Conservation (phyloP, 352 stramenopile species). For the Poterioochromonas sp. region DNA sequence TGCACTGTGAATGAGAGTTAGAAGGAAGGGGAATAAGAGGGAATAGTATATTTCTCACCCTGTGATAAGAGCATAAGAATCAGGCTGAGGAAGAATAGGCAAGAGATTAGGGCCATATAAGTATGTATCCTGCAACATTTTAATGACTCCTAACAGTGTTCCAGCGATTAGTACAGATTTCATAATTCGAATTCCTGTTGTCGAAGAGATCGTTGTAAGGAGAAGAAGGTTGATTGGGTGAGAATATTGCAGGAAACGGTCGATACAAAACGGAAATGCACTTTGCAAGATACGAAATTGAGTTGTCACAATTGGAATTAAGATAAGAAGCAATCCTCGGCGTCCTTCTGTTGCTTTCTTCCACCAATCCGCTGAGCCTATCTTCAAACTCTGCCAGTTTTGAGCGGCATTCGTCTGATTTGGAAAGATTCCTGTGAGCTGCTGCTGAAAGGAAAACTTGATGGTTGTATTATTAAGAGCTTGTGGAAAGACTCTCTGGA, state of each 20-base stretch:
- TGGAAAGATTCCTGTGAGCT: no score
- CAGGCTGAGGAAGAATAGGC: neutral
- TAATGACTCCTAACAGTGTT: neutral
- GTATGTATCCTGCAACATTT: neutral
- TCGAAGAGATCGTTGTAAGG: neutral
- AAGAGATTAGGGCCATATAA: neutral
- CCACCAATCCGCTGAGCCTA: neutral
- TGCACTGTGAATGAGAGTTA: neutral
- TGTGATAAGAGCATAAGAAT: neutral
- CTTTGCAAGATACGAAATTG: neutral
- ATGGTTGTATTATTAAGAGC: no score
- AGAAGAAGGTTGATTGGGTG: neutral
- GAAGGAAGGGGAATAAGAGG: neutral
- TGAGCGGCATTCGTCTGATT: no score
- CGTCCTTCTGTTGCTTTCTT: neutral
- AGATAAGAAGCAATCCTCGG: neutral
- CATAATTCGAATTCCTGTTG: neutral
- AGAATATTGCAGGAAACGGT: neutral
- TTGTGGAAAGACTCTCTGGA: no score
- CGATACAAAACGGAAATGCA: neutral
- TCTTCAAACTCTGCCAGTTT: no score
- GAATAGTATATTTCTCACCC: neutral
- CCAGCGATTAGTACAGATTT: neutral
- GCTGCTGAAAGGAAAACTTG: no score
- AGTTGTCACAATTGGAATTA: neutral